These are phyloP conservation scores for Euryodendron excelsum DNA, from an alignment of 148 eudicot genomes.

Conservation along the genomic window DNA sequence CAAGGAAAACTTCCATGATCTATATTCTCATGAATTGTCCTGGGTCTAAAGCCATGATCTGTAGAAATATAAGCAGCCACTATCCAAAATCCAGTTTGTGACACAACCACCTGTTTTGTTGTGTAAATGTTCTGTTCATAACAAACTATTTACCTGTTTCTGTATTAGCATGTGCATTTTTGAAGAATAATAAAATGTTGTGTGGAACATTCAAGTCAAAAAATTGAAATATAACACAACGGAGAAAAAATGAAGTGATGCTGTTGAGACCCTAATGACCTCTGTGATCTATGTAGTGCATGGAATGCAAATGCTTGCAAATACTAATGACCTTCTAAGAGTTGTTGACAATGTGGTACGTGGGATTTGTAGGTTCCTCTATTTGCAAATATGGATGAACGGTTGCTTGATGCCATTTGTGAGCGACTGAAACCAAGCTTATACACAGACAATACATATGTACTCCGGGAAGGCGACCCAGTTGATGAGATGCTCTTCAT, in stretches of 20 bases:
- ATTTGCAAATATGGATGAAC: constrained; percentile 43
- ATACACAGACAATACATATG: constrained; percentile 35
- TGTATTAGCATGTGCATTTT: background rate
- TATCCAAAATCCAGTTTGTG: background rate
- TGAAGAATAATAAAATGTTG: background rate
- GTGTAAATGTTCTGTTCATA: background rate
- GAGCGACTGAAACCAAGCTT: constrained; percentile 42
- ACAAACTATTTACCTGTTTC: background rate
- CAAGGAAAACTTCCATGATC: background rate
- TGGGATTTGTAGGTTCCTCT: constrained; percentile 32
- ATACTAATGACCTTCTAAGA: background rate
- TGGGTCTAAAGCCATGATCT: background rate
- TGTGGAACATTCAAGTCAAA: background rate
- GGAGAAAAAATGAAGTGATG: background rate
- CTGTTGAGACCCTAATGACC: background rate
- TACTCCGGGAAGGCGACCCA: constrained; percentile 41
- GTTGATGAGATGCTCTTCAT: constrained; percentile 43
- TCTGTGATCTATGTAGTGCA: background rate
- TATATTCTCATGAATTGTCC: background rate
- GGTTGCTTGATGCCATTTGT: constrained; percentile 43
- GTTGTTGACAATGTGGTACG: background rate
- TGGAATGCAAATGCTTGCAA: background rate
- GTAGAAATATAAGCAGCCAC: background rate
- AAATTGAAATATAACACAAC: background rate
- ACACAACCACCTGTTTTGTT: too few relatives aligned